Conservation (phyloP, 192 early-diverging fungal species). For the Gamsiella multidivaricata region DNA sequence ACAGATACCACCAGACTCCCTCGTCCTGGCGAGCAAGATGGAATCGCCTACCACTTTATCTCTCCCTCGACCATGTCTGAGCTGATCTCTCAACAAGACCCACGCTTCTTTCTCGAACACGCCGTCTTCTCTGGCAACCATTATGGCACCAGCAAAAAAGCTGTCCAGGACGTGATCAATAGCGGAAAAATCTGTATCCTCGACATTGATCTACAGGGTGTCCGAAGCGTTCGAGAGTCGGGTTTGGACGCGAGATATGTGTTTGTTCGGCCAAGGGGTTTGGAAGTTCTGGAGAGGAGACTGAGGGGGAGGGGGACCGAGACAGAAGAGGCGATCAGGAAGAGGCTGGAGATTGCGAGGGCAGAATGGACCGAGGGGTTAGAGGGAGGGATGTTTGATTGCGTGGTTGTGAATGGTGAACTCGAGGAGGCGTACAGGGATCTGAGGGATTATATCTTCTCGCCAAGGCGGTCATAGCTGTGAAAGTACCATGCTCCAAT, state of each 20-base stretch:
- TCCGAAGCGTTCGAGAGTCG: constrained; percentile 71
- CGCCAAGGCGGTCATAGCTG: too few species aligned
- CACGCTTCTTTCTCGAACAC: constrained; percentile 90
- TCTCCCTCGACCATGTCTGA: constrained; percentile 68
- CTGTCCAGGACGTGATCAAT: constrained; percentile 79
- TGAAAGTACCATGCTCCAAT: too few species aligned
- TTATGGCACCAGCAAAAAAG: constrained; percentile 85
- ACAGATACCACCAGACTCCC: constrained; percentile 86
- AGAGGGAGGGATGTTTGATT: constrained; percentile 69
- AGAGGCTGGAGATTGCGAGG: constrained; percentile 77
- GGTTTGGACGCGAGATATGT: constrained; percentile 78
- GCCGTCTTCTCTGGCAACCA: constrained; percentile 89
- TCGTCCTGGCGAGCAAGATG: constrained; percentile 81
- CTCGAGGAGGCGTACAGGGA: constrained; percentile 75
- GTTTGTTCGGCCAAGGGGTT: constrained; percentile 84
- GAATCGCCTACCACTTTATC: constrained; percentile 86
- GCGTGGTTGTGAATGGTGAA: constrained; percentile 82
- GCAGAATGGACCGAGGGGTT: constrained; percentile 78
- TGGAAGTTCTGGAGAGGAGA: constrained; percentile 79
- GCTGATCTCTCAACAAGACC: constrained; percentile 65
- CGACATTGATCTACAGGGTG: constrained; percentile 93
- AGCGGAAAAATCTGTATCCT: constrained; percentile 82
- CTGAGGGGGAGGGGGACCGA: constrained; percentile 88
- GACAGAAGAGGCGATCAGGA: constrained; percentile 76
- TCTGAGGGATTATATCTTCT: constrained; percentile 70